These are phyloP conservation scores for Rutstroemia sp. DNA, from an alignment of 2,329 filamentous ascomycete species.

Conservation along the genomic window DNA sequence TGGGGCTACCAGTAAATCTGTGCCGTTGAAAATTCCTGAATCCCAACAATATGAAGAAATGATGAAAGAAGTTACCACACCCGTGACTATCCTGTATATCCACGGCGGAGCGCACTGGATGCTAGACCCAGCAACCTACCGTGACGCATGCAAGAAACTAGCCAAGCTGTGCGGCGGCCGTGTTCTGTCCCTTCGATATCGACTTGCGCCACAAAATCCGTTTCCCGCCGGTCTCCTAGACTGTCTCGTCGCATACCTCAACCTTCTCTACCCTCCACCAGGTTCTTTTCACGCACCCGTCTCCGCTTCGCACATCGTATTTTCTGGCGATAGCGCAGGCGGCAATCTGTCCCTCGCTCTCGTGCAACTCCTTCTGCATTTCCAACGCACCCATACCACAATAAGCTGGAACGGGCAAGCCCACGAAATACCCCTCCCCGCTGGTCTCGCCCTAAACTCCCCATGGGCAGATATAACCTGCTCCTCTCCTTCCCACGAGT, in stretches of 20 bases:
- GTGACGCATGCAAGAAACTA: conserved; percentile 49
- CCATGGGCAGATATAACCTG: conserved; percentile 64
- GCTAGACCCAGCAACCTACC: conserved; percentile 62
- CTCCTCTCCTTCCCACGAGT: neutral
- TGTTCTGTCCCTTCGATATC: conserved; percentile 59
- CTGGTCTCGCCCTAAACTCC: conserved; percentile 53
- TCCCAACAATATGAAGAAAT: neutral
- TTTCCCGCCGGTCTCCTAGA: conserved; percentile 72
- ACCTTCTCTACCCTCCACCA: conserved; percentile 56
- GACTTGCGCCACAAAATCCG: conserved; percentile 65
- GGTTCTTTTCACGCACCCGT: conserved; percentile 61
- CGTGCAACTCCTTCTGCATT: conserved; percentile 60
- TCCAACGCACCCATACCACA: conserved; percentile 50
- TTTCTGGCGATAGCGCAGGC: conserved; percentile 67
- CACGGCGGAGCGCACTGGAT: conserved; percentile 54
- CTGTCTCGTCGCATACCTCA: conserved; percentile 63
- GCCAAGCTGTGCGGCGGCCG: conserved; percentile 62
- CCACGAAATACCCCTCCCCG: conserved; percentile 54
- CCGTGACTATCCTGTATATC: neutral
- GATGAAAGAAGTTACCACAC: neutral
- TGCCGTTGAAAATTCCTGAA: conserved; percentile 44
- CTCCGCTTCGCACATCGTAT: conserved; percentile 56
- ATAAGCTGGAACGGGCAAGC: conserved; percentile 50
- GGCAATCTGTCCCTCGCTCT: conserved; percentile 63
- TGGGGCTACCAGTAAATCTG: conserved; percentile 40